Conservation (phyloP, 164 flowering plant genomes). For the Kalanchoe fedtschenkoi region DNA sequence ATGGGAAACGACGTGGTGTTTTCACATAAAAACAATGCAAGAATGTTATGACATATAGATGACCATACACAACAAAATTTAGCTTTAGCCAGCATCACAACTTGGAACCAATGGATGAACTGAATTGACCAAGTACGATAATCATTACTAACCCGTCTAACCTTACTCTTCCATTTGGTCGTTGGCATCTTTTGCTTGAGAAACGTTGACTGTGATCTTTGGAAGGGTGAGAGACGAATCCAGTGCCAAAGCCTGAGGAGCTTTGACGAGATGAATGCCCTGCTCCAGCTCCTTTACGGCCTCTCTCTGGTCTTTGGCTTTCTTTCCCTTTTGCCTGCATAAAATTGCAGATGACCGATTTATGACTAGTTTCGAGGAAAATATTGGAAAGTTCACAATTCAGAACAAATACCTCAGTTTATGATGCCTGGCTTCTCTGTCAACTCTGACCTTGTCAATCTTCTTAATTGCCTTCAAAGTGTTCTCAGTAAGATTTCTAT, state of each 20-base stretch:
- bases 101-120: background rate
- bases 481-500: slow-evolving; percentile 40
- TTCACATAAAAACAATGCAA: background rate
- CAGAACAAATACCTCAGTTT: slow-evolving; percentile 19
- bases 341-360: background rate
- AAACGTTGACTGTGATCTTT: slow-evolving; percentile 37
- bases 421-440: slow-evolving; percentile 28
- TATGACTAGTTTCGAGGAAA: background rate
- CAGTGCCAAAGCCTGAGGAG: slow-evolving; percentile 27
- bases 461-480: slow-evolving; percentile 52
- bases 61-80: background rate
- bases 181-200: slow-evolving; percentile 21
- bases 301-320: slow-evolving; percentile 25
- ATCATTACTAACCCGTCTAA: background rate
- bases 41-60: background rate
- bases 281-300: slow-evolving; percentile 48
- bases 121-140: background rate
- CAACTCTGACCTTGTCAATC: slow-evolving; percentile 40
- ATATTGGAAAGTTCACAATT: background rate
- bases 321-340: slow-evolving; percentile 40
- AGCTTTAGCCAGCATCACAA: no score
- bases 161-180: slow-evolving; percentile 55
- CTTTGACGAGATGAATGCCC: slow-evolving; percentile 41
- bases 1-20: no score
- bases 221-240: slow-evolving; percentile 44